Evolutionary conservation across 805 yeast genomes (phyloP), one percentile per base, ranked within the genome.

Genomic region (Lachancea sp.): DNA sequence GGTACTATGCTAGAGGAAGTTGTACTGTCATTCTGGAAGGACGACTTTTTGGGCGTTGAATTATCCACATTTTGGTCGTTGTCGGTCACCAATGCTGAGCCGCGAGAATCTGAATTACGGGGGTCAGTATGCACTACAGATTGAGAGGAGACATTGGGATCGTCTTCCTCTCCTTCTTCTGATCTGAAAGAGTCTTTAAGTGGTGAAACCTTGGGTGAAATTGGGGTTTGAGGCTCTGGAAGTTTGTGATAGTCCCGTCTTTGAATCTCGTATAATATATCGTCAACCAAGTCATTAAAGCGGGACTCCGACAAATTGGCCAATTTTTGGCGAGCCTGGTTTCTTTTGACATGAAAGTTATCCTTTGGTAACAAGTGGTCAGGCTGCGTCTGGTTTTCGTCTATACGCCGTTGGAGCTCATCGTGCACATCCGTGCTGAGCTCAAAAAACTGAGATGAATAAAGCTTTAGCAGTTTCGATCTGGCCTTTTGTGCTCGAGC

Each of bases 361-460:
- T 77, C 71, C 55, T 79, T 78, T 5, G 95, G 90, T 33, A 80
- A 71, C 43, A 91, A 71, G 56, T 75, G 79, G 44, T 77, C 79
- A 1, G 85, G 81, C 52, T 77, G 78, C 26, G 75, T 71, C 42
- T 75, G 69, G 32, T 75, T 71, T 53, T 81, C 82, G 52, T 71
- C 77, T 35, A 77, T 74, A 51, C 99, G 75, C 58, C 99, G 77
- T 56, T 79, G 79, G 49, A 93, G 70, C 65, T 93, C 99, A 65
- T 93, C 99, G 61, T 81, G 85, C 11, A 93, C 97, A 63, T 93
- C 99, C 2, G 96, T 89, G 53, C 95, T 79, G 47, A 93, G 76
- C 63, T 93, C 99, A 49, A 76, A 74, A 60, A 93, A 89, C 65
- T 95, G 99, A 7, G 82, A 78, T 26, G 75, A 70, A 2, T 95